Base-by-base conservation (phyloP, 1,139 yeast species). In the Protomyces inouyei region DNA sequence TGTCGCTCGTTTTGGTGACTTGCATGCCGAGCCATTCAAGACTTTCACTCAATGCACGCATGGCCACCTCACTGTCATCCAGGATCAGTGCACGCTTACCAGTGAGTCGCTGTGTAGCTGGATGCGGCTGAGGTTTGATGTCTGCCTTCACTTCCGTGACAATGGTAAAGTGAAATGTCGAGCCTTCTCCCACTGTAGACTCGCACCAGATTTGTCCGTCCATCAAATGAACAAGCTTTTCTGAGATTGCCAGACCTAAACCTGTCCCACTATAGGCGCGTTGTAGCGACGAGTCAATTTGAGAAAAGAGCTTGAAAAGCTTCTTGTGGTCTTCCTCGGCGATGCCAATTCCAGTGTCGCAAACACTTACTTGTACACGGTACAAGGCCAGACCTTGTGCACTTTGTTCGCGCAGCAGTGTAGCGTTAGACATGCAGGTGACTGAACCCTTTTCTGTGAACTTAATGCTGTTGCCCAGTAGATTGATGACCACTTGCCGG, bases 401-500 rank as follows among this genome's bases (percentile, higher is more conserved):
- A 9, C 51, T 25, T 3, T 54, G 55, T 23, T 54, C 43, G 28
- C 45, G 36, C 18, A 57, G 21, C 18, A 57, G 38, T 6, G 68
- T 53, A 28, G 69, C 61, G 67, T 46, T 28, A 4, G 65, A 65
- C 5, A 66, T 60, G 35, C 72, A 61, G 25, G 70, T 67, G 54
- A 87, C 90, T 70, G 83, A 84, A 53, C 95, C 95, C 67, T 80
- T 77, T 68, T 83, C 85, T 6, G 97, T 91, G 70, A 91, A 91
- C 72, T 91, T 91, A 69, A 91, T 79, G 0, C 96, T 87, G 74
- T 88, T 91, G 12, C 95, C 87, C 5, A 90, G 93, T 67, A 91
- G 77, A 70, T 91, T 91, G 90, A 90, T 88, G 25, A 90, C 86
- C 64, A 91, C 87, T 75, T 91, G 97, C 63, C 90, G 86, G 54